Evolutionary conservation across 176 grass and related monocot species (phyloP), one percentile per base, ranked within the genome.

Genomic region (Hsuehochloa calcarea): DNA sequence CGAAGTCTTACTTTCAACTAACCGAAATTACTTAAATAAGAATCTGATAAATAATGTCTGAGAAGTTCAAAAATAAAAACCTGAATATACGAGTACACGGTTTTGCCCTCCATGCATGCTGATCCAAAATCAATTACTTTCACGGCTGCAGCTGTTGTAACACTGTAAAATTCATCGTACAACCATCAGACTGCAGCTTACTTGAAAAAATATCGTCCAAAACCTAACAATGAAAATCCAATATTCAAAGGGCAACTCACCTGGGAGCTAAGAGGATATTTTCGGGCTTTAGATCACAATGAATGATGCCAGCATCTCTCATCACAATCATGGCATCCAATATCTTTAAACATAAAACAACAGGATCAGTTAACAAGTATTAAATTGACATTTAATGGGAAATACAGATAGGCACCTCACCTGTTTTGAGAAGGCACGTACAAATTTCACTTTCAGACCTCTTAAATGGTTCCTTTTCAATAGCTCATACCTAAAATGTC

Each of bases 41-140:
- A 75, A 70, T 31, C 17, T 59, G 10, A 38, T 43, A 88, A 82
- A 79, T 47, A 64, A 37, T 68, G 26, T 77, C 56, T 46, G 29
- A 80, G 13, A 82, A 89, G 72, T 59, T 60, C 9, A 27, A 74
- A 72, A 79, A 81, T 58, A 22, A 69, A 87, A 85, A 96, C 92
- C 97, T 99, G 93, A 74, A 99, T 99, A 67, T 99, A 99, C 17
- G 92, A 96, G 78, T 99, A 99, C 70, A 99, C 84, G 5, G 97
- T 99, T 81, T 90, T 91, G 79, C 91, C 93, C 88, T 99, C 97
- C 91, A 88, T 77, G 80, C 97, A 99, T 75, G 97, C 93, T 84
- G 97, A 96, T 73, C 97, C 97, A 90, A 99, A 99, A 94, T 99
- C 97, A 77, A 99, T 99, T 50, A 99, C 92, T 88, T 99, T 99